Evolutionary conservation across 2,329 filamentous ascomycete genomes (phyloP).

Genomic region (Colletotrichum chlorophyti): DNA sequence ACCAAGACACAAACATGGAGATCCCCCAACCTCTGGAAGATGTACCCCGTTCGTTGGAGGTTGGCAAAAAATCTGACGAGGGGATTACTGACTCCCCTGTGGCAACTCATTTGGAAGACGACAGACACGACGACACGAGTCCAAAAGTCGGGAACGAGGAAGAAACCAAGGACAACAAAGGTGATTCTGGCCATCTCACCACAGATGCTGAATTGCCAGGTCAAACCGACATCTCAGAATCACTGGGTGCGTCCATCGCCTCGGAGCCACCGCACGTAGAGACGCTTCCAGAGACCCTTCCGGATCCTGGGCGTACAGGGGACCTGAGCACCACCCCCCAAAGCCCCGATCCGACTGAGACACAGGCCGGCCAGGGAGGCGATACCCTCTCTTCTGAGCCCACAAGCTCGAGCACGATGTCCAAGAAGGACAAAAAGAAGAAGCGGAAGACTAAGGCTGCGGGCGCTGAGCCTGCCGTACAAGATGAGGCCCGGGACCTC

Average conservation of each 20-base stretch:
- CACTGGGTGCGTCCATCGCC: constrained; percentile 13
- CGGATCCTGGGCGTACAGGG: constrained; percentile 14
- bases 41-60: constrained; percentile 14
- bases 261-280: constrained; percentile 22
- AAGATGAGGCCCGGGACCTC: constrained; percentile 6
- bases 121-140: constrained; percentile 35
- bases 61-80: constrained; percentile 26
- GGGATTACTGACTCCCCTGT: constrained; percentile 21
- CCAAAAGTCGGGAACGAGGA: constrained; percentile 37
- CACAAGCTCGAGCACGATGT: constrained; percentile 31
- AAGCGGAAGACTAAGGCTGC: constrained; percentile 22
- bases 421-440: constrained; percentile 34
- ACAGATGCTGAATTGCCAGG: constrained; percentile 16
- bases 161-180: constrained; percentile 38
- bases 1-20: constrained; percentile 29
- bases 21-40: constrained; percentile 25
- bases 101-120: constrained; percentile 30
- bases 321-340: constrained; percentile 11
- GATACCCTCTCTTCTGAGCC: constrained; percentile 24
- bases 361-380: constrained; percentile 2
- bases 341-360: constrained; percentile 8
- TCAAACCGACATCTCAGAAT: constrained; percentile 14
- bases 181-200: constrained; percentile 2
- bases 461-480: background rate
- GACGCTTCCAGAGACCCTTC: constrained; percentile 12